A percentile compares a stretch with the other conserved stretches of the same genome.
Conservation (phyloP, 371 early-diverging fungal species). For the Lichtheimia ramosa region DNA sequence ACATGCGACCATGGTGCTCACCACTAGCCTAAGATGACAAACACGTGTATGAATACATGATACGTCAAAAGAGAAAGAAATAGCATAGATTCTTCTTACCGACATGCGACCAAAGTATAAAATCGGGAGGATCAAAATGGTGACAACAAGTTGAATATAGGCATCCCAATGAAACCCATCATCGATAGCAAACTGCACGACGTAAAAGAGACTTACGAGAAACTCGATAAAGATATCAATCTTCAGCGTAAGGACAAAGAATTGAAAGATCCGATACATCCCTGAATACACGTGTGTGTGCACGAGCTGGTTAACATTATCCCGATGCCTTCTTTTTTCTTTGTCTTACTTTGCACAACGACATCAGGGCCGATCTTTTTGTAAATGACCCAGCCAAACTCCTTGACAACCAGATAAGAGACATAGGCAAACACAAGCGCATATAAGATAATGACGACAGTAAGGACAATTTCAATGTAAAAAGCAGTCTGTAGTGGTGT, state of each 20-base stretch:
- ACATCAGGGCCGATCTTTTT: conserved; percentile 54
- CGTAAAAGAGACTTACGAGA: conserved; percentile 29
- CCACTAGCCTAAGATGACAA: conserved; percentile 25
- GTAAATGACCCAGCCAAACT: conserved; percentile 53
- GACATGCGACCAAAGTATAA: conserved; percentile 43
- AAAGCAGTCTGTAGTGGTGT: conserved; percentile 30
- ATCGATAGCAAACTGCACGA: conserved; percentile 24
- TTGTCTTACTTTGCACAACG: conserved; percentile 37
- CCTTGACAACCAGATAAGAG: conserved; percentile 33
- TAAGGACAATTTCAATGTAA: conserved; percentile 39
- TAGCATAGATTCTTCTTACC: conserved; percentile 32
- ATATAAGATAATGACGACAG: conserved; percentile 28
- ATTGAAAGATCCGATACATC: conserved; percentile 46
- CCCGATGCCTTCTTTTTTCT: background rate
- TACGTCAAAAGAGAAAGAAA: background rate
- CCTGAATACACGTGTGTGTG: conserved; percentile 13
- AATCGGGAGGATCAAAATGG: conserved; percentile 36
- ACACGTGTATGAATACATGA: conserved; percentile 26
- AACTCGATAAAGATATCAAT: conserved; percentile 39
- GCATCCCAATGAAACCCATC: conserved; percentile 25
- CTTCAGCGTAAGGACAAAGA: conserved; percentile 36
- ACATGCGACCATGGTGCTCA: conserved; percentile 34
- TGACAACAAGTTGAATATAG: conserved; percentile 33
- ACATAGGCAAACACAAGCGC: conserved; percentile 36
- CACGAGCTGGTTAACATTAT: background rate